Conservation (phyloP, 306 rosid species). For the Malus fusca region DNA sequence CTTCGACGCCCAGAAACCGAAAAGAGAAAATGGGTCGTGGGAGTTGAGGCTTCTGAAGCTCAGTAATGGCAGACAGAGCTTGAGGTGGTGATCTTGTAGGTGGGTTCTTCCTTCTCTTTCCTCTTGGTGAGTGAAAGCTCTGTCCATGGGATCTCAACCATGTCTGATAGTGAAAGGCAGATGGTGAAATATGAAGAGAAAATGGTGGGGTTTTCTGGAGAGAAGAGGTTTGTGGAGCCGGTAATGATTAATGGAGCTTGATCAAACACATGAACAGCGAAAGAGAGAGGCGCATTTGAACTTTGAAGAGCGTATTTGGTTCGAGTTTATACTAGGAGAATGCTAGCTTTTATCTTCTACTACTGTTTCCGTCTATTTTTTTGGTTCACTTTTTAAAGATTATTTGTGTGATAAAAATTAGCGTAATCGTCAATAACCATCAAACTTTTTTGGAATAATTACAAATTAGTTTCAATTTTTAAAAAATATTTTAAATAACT, state of each 20-base stretch:
- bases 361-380: not conserved
- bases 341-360: not conserved
- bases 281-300: not conserved
- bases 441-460: too few species aligned
- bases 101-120: constrained; percentile 36
- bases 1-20: constrained; percentile 51
- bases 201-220: not conserved
- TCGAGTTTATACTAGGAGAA: too few species aligned
- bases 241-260: constrained; percentile 29
- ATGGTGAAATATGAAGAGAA: not conserved
- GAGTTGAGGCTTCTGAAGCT: constrained; percentile 18
- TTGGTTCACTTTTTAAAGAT: not conserved
- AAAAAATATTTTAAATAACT: too few species aligned
- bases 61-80: constrained; percentile 41
- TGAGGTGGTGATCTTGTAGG: constrained; percentile 39
- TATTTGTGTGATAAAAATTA: not conserved
- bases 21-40: constrained; percentile 38
- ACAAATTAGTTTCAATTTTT: too few species aligned
- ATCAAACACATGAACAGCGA: constrained; percentile 40
- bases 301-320: constrained; percentile 8
- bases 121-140: constrained; percentile 40
- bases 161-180: constrained; percentile 35
- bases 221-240: constrained; percentile 10
- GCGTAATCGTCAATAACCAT: too few species aligned
- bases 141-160: constrained; percentile 65